Evolutionary conservation across 345 rosid species (phyloP), one percentile per base, ranked within the genome.

Genomic region (Mallotus nudiflorus): DNA sequence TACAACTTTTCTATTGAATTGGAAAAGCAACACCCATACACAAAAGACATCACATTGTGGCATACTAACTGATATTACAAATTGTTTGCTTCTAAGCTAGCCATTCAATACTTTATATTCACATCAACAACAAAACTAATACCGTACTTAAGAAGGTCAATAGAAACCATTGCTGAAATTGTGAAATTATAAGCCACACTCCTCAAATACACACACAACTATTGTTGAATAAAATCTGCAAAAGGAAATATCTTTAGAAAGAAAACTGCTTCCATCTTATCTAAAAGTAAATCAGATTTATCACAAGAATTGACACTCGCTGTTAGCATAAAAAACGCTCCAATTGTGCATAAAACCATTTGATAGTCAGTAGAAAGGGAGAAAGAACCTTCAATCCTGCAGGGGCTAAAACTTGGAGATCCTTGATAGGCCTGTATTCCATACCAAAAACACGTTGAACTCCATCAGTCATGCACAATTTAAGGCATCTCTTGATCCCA

Each of bases 391-490:
- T 92, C 5, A 92, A 77, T 71, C 99, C 99, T 61, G 94, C 85
- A 20, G 92, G 85, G 66, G 89, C 80, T 82, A 92, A 65, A 65
- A 83, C 90, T 82, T 86, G 83, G 58, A 95, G 97, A 80, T 86
- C 89, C 70, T 89, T 89, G 50, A 95, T 85, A 20, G 96, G 97
- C 84, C 96, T 82, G 76, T 95, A 92, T 68, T 95, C 99, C 87
- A 90, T 85, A 42, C 91, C 99, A 60, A 89, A 95, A 45, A 95
- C 87, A 14, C 91, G 97, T 58, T 92, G 99, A 72, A 85, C 81
- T 62, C 98, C 99, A 79, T 95, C 97, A 0, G 99, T 92, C 93
- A 92, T 85, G 25, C 92, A 87, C 69, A 95, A 65, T 83, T 95
- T 95, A 59, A 95, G 90, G 78, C 99, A 88, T 82, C 97, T 84